These are phyloP conservation scores for Mycena vulgaris DNA, from an alignment of 768 basidiomycete genomes.

Conservation along the genomic window DNA sequence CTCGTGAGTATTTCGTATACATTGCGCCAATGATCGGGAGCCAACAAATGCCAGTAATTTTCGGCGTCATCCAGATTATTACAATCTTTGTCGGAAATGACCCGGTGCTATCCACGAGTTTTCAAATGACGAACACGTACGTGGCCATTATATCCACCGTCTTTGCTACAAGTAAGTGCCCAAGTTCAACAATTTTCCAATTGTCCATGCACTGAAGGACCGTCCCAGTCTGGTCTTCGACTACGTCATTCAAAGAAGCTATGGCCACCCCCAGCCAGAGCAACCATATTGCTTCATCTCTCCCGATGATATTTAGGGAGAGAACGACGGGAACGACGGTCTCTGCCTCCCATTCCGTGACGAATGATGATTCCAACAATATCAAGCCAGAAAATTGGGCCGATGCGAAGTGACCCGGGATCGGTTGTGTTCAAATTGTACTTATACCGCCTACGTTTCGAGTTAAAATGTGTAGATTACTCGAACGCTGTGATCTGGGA, in stretches of 20 bases:
- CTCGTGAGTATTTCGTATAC: background rate
- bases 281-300: no score
- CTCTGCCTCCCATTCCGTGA: no score
- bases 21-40: background rate
- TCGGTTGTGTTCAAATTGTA: no score
- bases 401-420: no score
- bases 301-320: no score
- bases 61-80: background rate
- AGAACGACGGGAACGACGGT: no score
- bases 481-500: no score
- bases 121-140: background rate
- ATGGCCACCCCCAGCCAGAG: no score
- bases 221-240: conserved; percentile 17
- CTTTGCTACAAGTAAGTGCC: conserved; percentile 11
- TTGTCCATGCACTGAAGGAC: background rate
- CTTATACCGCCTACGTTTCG: no score
- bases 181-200: conserved; percentile 1
- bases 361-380: no score
- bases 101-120: background rate
- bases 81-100: conserved; percentile 1
- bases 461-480: no score
- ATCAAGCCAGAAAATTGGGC: no score
- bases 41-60: conserved; percentile 11
- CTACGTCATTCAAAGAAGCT: conserved; percentile 11
- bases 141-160: conserved; percentile 9